These are phyloP conservation scores for maize (Zea mays) DNA, from an alignment of 176 grass and related monocot species.

Conservation along the genomic window Zm-B73-REFERENCE-NAM-5.0 NC_050096.1:257333001-257333500, in stretches of 20 bases:
- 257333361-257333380: too few relatives aligned
- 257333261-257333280: conserved; percentile 53
- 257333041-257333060: conserved; percentile 76
- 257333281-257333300: conserved; percentile 13
- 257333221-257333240: conserved; percentile 64
- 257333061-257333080: conserved; percentile 71
- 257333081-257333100: conserved; percentile 92
- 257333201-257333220: background rate
- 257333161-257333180: background rate
- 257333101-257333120: conserved; percentile 67
- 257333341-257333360: background rate
- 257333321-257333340: background rate
- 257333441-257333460: too few relatives aligned
- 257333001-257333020: background rate
- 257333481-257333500: too few relatives aligned
- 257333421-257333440: too few relatives aligned
- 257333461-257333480: too few relatives aligned
- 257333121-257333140: conserved; percentile 68
- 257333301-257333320: background rate
- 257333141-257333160: conserved; percentile 28
- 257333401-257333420: too few relatives aligned
- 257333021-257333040: conserved; percentile 53
- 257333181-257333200: background rate
- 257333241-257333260: conserved; percentile 74
- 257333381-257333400: too few relatives aligned